Conservation (phyloP, 2,329 filamentous ascomycete species). For the Alternaria solani region DNA sequence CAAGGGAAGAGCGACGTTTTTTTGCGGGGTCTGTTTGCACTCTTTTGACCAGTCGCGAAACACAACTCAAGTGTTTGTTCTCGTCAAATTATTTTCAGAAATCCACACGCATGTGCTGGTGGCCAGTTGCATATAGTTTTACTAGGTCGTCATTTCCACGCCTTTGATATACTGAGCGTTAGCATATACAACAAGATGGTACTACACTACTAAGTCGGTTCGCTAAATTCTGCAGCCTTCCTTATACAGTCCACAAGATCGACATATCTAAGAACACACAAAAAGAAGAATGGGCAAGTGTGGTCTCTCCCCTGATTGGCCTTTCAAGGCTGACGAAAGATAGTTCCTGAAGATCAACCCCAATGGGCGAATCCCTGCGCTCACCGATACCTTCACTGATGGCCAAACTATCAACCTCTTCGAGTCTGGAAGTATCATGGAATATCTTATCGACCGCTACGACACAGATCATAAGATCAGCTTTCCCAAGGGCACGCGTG, state of each 20-base stretch:
- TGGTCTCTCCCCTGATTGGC: background rate
- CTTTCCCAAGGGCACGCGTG: slow-evolving; percentile 74
- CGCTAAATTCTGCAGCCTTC: slow-evolving; percentile 54
- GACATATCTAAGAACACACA: slow-evolving; percentile 79
- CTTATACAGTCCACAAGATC: slow-evolving; percentile 79
- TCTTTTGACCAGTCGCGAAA: background rate
- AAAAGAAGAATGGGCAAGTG: slow-evolving; percentile 71
- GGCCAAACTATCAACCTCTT: slow-evolving; percentile 79
- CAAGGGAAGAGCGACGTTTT: too few relatives aligned
- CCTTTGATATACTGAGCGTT: background rate
- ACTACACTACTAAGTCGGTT: background rate
- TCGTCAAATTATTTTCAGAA: background rate
- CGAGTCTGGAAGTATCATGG: slow-evolving; percentile 83
- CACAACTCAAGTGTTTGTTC: background rate
- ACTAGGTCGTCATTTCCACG: too few relatives aligned
- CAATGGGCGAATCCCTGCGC: slow-evolving; percentile 87
- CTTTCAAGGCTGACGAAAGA: background rate
- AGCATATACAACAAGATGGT: background rate
- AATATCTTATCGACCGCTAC: slow-evolving; percentile 84
- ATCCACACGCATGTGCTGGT: background rate
- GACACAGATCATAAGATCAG: slow-evolving; percentile 84
- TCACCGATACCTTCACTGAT: slow-evolving; percentile 78
- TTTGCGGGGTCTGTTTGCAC: too few relatives aligned
- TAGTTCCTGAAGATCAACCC: slow-evolving; percentile 89
- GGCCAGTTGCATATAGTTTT: background rate